Evolutionary conservation across 2,329 filamentous ascomycete genomes (phyloP), one percentile per base, ranked within the genome.

Genomic region (Bipolaris bicolor): DNA sequence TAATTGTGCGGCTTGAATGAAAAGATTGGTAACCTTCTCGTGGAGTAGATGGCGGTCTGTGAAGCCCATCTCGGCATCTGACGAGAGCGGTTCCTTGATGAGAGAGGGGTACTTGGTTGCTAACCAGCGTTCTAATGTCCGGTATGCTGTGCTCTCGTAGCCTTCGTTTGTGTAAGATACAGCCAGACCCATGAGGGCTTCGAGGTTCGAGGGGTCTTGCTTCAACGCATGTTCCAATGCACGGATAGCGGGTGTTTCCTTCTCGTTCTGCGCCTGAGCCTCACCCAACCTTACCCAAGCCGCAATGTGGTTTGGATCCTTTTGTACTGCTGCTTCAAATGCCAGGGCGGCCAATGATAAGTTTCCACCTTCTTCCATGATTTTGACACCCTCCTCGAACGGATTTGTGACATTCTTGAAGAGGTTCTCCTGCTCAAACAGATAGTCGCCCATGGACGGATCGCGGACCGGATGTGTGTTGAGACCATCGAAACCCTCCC

Each of bases 81-180:
- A 86, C 18, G 90, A 90, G 15, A 96, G 80, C 34, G 91, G 84
- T 48, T 86, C 84, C 48, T 88, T 88, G 48, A 90, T 87, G 62
- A 99, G 87, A 34, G 87, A 82, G 6, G 95, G 93, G 78, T 99
- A 99, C 78, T 96, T 96, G 70, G 91, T 87, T n/a, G 92, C 91
- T 29, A 99, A 84, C 95, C 95, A 99, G 64, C 94, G 90, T 80
- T 99, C 95, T 13, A 99, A 84, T 9, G 94, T 98, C 52, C 94
- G 88, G 82, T 98, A 99, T 46, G 95, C 94, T 18, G 93, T 96
- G 72, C 90, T 94, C 78, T 99, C 95, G 79, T 98, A 99, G 61
- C 94, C 95, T 80, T 99, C 95, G 79, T 99, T 99, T 46, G 95
- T 99, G 78, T 99, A 99, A 5, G 91, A 96, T 18, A 99, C 94